Base-by-base conservation (phyloP, 148 eudicot genomes). In the Silene conica region DNA sequence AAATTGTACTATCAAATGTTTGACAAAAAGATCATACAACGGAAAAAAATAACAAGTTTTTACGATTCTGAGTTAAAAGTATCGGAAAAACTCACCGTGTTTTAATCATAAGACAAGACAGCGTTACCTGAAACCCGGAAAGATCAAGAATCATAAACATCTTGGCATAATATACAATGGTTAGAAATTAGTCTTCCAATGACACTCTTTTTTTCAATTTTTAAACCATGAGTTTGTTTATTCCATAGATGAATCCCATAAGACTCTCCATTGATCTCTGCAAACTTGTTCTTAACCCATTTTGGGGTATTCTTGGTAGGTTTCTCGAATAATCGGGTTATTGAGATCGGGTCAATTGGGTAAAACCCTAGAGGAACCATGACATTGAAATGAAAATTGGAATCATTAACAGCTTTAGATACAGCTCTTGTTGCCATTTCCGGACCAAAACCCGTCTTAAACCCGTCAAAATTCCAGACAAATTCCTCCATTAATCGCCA, bases 241-340 rank as follows among this genome's bases (percentile, higher is more conserved):
- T 91, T 93, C 98, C 97, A 92, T 10, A 92, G 80, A 57, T 92
- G 97, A 8, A 92, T 75, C 21, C 86, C 97, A 77, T 80, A 93
- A 55, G 80, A 83, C 66, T 54, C 68, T 8, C 34, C 21, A 15
- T 23, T 71, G 4, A 86, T 74, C 74, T 76, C 84, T 16, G 5
- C 15, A 67, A 82, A 43, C 74, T 80, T 86, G 0, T 78, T 81
- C 9, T 72, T 56, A 28, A 79, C 87, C 96, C 93, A 86, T 34
- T 16, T 80, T 0, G 58, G 18, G 19, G 76, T 73, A 20, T 18
- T 72, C 21, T 18, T 59, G 1, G 16, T 6, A 38, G 8, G 86
- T 82, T 82, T 43, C n/a, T 59, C 4, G 93, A 86, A 72, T 67
- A 69, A 73, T 59, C 79, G 74, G 0, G 14, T 21, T 22, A 89